Conservation (phyloP, 257 asterid genomes). For the Gentiana straminea region DNA sequence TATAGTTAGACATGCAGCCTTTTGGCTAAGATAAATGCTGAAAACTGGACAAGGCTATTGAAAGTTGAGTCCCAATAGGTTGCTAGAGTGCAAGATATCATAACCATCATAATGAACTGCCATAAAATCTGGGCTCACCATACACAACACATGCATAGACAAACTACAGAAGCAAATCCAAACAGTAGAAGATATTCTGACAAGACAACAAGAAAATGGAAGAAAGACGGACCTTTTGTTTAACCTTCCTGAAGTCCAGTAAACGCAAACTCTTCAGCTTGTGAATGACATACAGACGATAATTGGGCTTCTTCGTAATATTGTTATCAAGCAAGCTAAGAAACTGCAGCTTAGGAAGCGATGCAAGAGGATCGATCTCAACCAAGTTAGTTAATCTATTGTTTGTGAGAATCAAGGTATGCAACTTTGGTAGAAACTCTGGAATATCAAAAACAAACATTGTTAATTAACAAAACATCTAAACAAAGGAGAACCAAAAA, state of each 20-base stretch:
- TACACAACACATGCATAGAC: too few species aligned
- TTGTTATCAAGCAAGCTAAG: slow-evolving; percentile 91
- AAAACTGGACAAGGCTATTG: too few species aligned
- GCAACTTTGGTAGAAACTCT: slow-evolving; percentile 90
- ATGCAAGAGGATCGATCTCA: slow-evolving; percentile 89
- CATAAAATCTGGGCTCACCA: too few species aligned
- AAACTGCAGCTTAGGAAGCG: slow-evolving; percentile 78
- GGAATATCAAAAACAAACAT: slow-evolving; percentile 26
- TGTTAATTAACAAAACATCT: background rate
- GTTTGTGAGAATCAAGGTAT: slow-evolving; percentile 84
- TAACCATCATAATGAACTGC: too few species aligned
- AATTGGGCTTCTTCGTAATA: slow-evolving; percentile 89
- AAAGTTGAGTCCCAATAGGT: too few species aligned
- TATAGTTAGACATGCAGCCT: background rate
- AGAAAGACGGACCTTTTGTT: slow-evolving; percentile 65
- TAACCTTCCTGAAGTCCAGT: slow-evolving; percentile 90
- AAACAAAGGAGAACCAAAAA: background rate
- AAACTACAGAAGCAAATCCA: too few species aligned
- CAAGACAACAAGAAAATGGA: background rate
- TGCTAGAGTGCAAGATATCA: too few species aligned
- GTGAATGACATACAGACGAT: slow-evolving; percentile 92
- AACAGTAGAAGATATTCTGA: too few species aligned
- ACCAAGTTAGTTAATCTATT: slow-evolving; percentile 85
- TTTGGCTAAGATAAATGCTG: background rate
- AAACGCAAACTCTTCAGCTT: slow-evolving; percentile 76